phyloP scores from a whole-genome alignment of 116 monocot genomes.

The Cymodocea nodosa region DNA sequence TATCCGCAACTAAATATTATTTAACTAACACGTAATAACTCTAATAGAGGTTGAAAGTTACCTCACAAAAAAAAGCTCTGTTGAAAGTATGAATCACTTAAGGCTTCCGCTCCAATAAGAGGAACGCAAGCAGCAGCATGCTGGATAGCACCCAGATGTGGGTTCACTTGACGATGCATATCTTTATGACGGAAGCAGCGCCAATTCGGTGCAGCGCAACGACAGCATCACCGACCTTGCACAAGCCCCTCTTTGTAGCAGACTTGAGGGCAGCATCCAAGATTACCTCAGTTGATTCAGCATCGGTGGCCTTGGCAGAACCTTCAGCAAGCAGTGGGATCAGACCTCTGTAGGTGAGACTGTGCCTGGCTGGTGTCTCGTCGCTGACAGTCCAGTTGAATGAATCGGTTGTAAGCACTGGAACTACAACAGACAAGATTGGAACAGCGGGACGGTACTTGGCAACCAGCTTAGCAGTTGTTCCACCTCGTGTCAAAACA shows the following conservation, averaged over 20 bases:
- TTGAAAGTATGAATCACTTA: too few relatives aligned
- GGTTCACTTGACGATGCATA: constrained; percentile 1
- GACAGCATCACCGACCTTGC: constrained; percentile 34
- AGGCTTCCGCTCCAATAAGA: too few relatives aligned
- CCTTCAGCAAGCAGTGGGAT: constrained; percentile 29
- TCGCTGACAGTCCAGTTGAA: constrained; percentile 36
- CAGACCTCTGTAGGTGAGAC: constrained; percentile 38
- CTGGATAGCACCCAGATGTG: too few relatives aligned
- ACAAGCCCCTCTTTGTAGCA: constrained; percentile 23
- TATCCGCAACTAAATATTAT: too few relatives aligned
- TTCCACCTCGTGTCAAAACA: constrained; percentile 29
- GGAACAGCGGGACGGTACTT: constrained; percentile 29
- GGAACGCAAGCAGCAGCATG: too few relatives aligned
- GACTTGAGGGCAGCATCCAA: constrained; percentile 29
- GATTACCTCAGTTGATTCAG: constrained; percentile 38
- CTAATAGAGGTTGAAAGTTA: too few relatives aligned
- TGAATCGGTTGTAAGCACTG: constrained; percentile 19
- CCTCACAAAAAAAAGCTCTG: too few relatives aligned
- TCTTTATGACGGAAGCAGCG: constrained; percentile 39
- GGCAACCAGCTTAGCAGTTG: constrained; percentile 30
- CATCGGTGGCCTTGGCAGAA: constrained; percentile 36
- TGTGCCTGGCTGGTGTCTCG: constrained; percentile 31
- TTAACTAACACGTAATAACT: too few relatives aligned
- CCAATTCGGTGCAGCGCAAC: constrained; percentile 41
- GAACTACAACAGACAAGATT: constrained; percentile 35